These are phyloP conservation scores for Entomortierella parvispora DNA, from an alignment of 192 early-diverging fungal genomes.

Conservation along the genomic window DNA sequence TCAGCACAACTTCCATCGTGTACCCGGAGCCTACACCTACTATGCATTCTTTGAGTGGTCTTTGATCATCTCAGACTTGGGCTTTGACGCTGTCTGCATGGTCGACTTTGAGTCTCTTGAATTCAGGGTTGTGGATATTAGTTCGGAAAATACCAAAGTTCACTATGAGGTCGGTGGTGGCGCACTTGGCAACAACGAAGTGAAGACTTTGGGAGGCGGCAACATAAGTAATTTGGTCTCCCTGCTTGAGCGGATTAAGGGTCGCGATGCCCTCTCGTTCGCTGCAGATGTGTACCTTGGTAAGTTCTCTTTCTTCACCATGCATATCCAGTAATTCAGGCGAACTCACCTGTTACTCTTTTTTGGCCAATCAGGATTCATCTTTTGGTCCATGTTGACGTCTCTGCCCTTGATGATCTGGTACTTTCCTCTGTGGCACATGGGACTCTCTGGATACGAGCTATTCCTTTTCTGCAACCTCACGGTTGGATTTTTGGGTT, in stretches of 20 bases:
- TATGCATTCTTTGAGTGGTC: constrained; percentile 86
- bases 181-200: neutral
- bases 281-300: constrained; percentile 70
- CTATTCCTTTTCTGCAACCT: constrained; percentile 69
- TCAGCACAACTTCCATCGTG: constrained; percentile 72
- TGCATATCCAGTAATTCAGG: no score
- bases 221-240: neutral
- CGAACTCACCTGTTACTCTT: neutral
- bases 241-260: neutral
- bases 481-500: constrained; percentile 64
- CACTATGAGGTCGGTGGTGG: neutral
- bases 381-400: constrained; percentile 81
- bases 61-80: constrained; percentile 75
- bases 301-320: no score
- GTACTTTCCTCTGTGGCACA: constrained; percentile 85
- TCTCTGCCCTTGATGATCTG: constrained; percentile 71
- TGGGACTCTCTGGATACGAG: constrained; percentile 83
- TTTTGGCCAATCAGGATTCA: constrained; percentile 58
- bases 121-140: constrained; percentile 52
- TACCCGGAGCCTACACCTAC: constrained; percentile 76
- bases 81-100: constrained; percentile 73
- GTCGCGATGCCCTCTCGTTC: constrained; percentile 35
- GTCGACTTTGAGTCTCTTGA: constrained; percentile 68
- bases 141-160: neutral
- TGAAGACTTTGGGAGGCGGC: constrained; percentile 8